Percentiles rank a stretch among this genome's conserved stretches.
Conservation (phyloP, 495 filamentous ascomycete species). For the Talaromyces proteolyticus region DNA sequence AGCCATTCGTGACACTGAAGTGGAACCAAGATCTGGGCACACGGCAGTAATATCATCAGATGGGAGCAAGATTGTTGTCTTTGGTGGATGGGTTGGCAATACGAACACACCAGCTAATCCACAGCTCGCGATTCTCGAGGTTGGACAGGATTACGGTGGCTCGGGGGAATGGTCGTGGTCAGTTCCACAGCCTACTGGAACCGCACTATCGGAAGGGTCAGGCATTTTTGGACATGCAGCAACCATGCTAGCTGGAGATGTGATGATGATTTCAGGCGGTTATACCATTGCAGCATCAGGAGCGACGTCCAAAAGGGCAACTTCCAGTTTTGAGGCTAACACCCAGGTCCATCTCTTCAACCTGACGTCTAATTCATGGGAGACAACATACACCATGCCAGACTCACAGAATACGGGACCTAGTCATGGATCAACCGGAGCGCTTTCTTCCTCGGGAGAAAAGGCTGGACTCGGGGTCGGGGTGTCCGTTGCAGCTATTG, state of each 20-base stretch:
- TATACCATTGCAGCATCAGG: constrained; percentile 55
- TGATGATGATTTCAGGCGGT: constrained; percentile 88
- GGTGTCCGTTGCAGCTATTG: constrained; percentile 45
- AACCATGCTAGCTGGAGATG: constrained; percentile 71
- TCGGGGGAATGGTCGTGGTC: constrained; percentile 68
- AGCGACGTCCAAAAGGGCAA: constrained; percentile 28
- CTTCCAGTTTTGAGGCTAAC: constrained; percentile 25
- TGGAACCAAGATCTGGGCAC: constrained; percentile 84
- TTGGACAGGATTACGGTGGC: constrained; percentile 66
- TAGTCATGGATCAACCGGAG: neutral
- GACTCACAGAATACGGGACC: constrained; percentile 2
- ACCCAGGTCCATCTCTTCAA: constrained; percentile 66
- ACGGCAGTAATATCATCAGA: constrained; percentile 74
- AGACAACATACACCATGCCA: constrained; percentile 60
- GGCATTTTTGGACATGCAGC: constrained; percentile 86
- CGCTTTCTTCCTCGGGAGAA: constrained; percentile 29
- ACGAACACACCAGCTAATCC: constrained; percentile 65
- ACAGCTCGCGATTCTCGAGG: constrained; percentile 67
- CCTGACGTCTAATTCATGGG: constrained; percentile 67
- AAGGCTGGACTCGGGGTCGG: constrained; percentile 71
- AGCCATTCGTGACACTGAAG: constrained; percentile 26
- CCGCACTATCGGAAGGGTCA: constrained; percentile 36
- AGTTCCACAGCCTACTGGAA: constrained; percentile 40
- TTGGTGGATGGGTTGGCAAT: constrained; percentile 91
- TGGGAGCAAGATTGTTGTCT: constrained; percentile 65